These are phyloP conservation scores for Ochetophila trinervis DNA, from an alignment of 306 rosid genomes.

Conservation along the genomic window DNA sequence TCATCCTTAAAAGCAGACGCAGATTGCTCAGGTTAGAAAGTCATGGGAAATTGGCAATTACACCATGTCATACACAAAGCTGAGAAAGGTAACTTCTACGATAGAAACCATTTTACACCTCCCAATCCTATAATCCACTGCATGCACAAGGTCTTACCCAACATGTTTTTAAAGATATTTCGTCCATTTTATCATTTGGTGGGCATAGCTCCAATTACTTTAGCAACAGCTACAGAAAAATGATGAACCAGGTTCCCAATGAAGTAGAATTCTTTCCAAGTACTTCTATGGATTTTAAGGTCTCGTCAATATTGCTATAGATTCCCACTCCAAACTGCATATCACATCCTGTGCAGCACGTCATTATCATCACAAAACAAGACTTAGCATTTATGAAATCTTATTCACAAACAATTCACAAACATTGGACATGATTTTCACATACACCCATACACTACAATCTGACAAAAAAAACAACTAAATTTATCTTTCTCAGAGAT, in stretches of 20 bases:
- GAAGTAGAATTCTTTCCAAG: conserved; percentile 10
- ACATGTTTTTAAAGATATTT: not conserved
- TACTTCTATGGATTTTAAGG: conserved; percentile 28
- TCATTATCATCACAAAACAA: conserved; percentile 19
- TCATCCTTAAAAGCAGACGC: too few relatives aligned
- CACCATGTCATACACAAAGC: too few relatives aligned
- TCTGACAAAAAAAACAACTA: not conserved
- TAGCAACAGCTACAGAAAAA: not conserved
- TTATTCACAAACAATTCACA: conserved; percentile 5
- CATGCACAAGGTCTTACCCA: not conserved
- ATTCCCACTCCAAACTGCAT: conserved; percentile 92
- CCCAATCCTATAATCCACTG: not conserved
- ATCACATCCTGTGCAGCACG: conserved; percentile 69
- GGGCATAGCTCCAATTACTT: conserved; percentile 5
- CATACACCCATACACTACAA: not conserved
- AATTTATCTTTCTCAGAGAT: not conserved
- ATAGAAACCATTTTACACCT: not conserved
- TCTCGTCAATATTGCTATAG: conserved; percentile 71
- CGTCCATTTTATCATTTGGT: not conserved
- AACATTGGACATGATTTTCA: not conserved
- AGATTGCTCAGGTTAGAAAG: too few relatives aligned
- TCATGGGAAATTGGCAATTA: too few relatives aligned
- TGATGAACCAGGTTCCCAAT: conserved; percentile 9
- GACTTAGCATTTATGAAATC: not conserved
- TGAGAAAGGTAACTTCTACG: not conserved